Conservation (phyloP, 306 rosid genomes). For the Cucurbita moschata region DNA sequence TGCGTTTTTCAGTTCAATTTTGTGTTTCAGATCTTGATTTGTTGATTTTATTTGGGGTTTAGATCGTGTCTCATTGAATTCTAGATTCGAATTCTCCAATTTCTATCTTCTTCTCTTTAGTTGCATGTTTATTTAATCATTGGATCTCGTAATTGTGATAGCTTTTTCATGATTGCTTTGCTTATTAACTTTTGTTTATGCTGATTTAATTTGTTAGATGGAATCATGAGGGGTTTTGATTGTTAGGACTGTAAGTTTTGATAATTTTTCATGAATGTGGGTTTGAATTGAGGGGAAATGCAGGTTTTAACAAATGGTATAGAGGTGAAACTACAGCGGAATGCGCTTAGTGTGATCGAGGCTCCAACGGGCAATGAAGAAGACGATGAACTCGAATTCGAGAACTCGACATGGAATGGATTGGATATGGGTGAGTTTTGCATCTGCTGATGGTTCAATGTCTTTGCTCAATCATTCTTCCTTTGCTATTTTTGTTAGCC, state of each 20-base stretch:
- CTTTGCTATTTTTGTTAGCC: background rate
- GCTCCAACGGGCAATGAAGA: conserved; percentile 96
- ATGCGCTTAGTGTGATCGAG: conserved; percentile 95
- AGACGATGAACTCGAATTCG: conserved; percentile 87
- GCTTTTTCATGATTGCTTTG: background rate
- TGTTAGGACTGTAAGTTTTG: background rate
- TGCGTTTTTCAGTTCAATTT: background rate
- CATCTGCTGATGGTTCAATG: background rate
- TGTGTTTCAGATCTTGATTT: background rate
- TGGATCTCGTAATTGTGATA: background rate
- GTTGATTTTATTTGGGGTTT: background rate
- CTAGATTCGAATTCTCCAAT: background rate
- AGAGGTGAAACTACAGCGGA: conserved; percentile 93
- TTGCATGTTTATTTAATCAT: background rate
- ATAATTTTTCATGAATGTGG: background rate
- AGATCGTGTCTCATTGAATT: background rate
- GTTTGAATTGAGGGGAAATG: background rate
- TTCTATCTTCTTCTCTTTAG: background rate
- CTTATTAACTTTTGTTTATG: background rate
- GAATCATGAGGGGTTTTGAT: background rate
- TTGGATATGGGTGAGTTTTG: conserved; percentile 72
- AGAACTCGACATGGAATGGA: conserved; percentile 67
- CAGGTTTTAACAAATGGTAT: conserved; percentile 96
- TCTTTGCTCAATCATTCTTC: background rate
- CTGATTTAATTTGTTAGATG: background rate